Percentiles rank a stretch among this genome's conserved stretches.
Conservation (phyloP, 768 basidiomycete species). For the Termitomyces sp. region DNA sequence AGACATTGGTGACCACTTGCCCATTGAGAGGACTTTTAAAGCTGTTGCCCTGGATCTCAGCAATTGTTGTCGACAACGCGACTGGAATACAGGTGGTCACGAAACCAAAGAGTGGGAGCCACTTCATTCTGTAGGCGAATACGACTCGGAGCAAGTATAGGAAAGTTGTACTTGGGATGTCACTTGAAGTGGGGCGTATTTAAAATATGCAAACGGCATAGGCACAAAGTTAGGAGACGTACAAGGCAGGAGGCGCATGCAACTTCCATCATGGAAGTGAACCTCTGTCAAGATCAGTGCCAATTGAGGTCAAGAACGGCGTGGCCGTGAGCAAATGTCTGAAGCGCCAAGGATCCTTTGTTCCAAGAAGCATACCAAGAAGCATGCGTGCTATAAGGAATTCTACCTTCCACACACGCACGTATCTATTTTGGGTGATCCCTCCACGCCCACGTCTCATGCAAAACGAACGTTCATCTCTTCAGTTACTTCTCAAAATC, state of each 20-base stretch:
- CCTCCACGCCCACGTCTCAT: background rate
- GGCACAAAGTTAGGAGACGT: constrained; percentile 1
- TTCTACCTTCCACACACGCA: background rate
- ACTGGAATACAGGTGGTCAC: constrained; percentile 22
- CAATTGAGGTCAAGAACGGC: background rate
- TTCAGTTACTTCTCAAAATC: background rate
- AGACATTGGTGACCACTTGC: constrained; percentile 38
- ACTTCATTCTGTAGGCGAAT: constrained; percentile 20
- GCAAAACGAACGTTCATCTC: background rate
- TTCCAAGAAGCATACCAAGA: background rate
- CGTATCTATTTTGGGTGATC: background rate
- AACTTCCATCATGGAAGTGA: constrained; percentile 7
- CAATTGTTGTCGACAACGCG: constrained; percentile 28
- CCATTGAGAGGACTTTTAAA: constrained; percentile 42
- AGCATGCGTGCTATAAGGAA: background rate
- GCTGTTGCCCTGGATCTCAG: constrained; percentile 48
- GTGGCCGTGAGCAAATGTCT: background rate
- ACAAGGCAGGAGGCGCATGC: constrained; percentile 10
- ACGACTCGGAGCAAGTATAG: background rate
- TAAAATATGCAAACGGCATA: background rate
- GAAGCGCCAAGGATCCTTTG: background rate
- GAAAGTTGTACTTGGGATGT: background rate
- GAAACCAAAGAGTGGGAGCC: constrained; percentile 24
- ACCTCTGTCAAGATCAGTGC: background rate
- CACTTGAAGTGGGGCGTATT: background rate